Evolutionary conservation across 768 basidiomycete species (phyloP), one percentile per base, ranked within the genome.

Genomic region (Sporobolomyces roseus): DNA sequence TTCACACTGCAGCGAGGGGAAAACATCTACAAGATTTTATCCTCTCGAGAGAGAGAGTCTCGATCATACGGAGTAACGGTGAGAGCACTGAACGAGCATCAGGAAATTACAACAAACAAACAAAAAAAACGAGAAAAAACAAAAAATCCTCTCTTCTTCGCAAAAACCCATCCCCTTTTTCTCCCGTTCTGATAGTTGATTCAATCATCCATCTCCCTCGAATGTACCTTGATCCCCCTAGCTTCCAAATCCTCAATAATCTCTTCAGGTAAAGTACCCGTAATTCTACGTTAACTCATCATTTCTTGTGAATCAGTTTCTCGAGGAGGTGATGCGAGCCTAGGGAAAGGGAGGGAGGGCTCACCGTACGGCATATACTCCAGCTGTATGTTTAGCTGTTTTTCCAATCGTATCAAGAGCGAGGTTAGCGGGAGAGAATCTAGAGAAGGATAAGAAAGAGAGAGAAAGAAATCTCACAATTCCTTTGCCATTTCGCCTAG

Each of bases 351-450:
- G 4, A 25, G 21, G 2, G 21, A 41, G 9, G 33, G 23, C 62
- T 33, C 13, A 69, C 66, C 91, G 87, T 23, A 89, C 90, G 19
- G 94, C 94, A 77, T 99, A 99, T 81, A 97, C 86, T 1, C 94
- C 94, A 6, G 88, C 84, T 17, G 86, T 87, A 75, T 91, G 90
- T 80, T 93, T 93, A 71, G 90, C 94, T 96, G n/a, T n/a, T n/a
- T n/a, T n/a, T n/a, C n/a, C n/a, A n/a, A n/a, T n/a, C n/a, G n/a
- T n/a, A 75, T 45, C 27, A 17, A n/a, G 43, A 48, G 59, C 55
- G 48, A 56, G 50, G 48, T 29, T 13, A 7, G 21, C 6, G 45
- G 45, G 12, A 46, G 23, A 23, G 10, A 46, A 21, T 21, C 7
- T 46, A 7, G 23, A 23, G 12, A 10, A 46, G 21, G 12, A 13